Conservation (phyloP, 176 grass and related monocot species). For the Paspalum vaginatum region DNA sequence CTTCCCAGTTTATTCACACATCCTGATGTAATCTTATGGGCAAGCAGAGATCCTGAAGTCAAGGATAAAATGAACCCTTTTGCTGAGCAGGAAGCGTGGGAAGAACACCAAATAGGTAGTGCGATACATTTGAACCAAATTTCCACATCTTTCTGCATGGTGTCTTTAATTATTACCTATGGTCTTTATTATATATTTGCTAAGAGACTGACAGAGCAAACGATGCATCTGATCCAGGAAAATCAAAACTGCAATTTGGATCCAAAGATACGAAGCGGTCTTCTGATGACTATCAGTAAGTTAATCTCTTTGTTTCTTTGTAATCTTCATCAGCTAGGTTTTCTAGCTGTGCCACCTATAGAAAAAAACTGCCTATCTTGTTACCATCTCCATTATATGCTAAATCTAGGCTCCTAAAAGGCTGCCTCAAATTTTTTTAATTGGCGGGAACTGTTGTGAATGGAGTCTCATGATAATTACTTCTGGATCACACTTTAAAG, state of each 20-base stretch:
- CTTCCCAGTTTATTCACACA: not conserved
- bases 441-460: not conserved
- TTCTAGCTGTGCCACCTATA: not conserved
- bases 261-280: constrained; percentile 77
- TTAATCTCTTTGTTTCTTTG: constrained; percentile 26
- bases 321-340: no score
- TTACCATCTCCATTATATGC: constrained; percentile 11
- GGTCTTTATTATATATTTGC: constrained; percentile 15
- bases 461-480: no score
- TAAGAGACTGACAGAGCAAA: constrained; percentile 29
- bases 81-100: constrained; percentile 98
- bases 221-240: constrained; percentile 61
- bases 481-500: constrained; percentile 1
- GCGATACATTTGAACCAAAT: not conserved
- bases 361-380: constrained; percentile 10
- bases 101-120: constrained; percentile 95
- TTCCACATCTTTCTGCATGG: not conserved
- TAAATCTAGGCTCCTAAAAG: not conserved
- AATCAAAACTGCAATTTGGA: constrained; percentile 73
- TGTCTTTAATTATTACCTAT: constrained; percentile 14
- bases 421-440: not conserved
- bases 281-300: constrained; percentile 76
- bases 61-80: constrained; percentile 99
- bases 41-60: constrained; percentile 66
- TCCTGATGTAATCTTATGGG: constrained; percentile 34